phyloP scores from a whole-genome alignment of 2,329 filamentous ascomycete genomes.

The Epichloe sibirici region DNA sequence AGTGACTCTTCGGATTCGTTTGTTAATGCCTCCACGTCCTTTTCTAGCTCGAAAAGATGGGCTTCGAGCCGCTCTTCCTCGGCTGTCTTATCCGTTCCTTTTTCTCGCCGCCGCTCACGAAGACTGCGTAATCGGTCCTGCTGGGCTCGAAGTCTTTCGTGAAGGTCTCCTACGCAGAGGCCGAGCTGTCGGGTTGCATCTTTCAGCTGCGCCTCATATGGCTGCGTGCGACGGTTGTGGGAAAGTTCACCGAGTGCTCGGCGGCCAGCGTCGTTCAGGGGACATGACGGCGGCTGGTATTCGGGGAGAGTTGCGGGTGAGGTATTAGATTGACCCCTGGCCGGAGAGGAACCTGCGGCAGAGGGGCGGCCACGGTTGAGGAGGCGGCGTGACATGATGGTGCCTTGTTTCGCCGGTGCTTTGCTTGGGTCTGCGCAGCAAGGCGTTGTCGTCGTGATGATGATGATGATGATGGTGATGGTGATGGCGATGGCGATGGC shows the following conservation, averaged over 20 bases:
- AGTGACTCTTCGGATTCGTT: slow-evolving; percentile 32
- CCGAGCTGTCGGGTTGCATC: slow-evolving; percentile 32
- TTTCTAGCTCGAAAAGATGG: slow-evolving; percentile 27
- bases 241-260: slow-evolving; percentile 31
- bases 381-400: slow-evolving; percentile 22
- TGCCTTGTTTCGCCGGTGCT: not conserved
- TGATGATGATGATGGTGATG: slow-evolving; percentile 2
- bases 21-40: slow-evolving; percentile 30
- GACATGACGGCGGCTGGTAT: slow-evolving; percentile 36
- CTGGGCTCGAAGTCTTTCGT: slow-evolving; percentile 32
- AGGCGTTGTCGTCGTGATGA: not conserved
- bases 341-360: slow-evolving; percentile 5
- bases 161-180: slow-evolving; percentile 33
- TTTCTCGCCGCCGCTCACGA: slow-evolving; percentile 24
- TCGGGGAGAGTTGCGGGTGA: slow-evolving; percentile 27
- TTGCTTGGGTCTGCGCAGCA: not conserved
- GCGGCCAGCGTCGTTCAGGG: slow-evolving; percentile 28
- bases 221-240: slow-evolving; percentile 25
- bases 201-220: slow-evolving; percentile 34
- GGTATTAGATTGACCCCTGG: not conserved
- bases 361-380: slow-evolving; percentile 15
- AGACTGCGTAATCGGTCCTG: slow-evolving; percentile 20
- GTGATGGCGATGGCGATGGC: not conserved
- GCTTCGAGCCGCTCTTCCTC: slow-evolving; percentile 26
- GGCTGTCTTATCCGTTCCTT: slow-evolving; percentile 21